phyloP scores from a whole-genome alignment of 2,329 filamentous ascomycete species.

The Aspergillus ruber region DNA sequence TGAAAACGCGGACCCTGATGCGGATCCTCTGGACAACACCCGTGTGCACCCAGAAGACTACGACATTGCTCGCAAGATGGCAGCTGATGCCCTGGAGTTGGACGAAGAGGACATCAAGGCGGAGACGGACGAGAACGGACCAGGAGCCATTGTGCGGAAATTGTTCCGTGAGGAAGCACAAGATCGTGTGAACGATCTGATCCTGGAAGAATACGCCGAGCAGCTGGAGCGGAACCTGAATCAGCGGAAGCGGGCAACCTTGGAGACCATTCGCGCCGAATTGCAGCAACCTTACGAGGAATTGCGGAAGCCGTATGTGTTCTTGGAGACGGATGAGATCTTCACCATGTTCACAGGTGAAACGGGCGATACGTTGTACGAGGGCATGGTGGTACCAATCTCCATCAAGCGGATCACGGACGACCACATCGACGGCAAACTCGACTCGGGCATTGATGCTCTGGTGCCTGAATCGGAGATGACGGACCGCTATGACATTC shows the following conservation, averaged over 20 bases:
- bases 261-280: constrained; percentile 94
- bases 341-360: constrained; percentile 98
- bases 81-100: constrained; percentile 88
- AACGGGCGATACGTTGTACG: constrained; percentile 71
- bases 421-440: constrained; percentile 85
- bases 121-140: constrained; percentile 82
- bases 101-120: constrained; percentile 98
- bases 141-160: constrained; percentile 84
- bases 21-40: constrained; percentile 92
- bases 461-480: constrained; percentile 77
- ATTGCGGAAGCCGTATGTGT: constrained; percentile 70
- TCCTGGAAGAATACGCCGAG: constrained; percentile 93
- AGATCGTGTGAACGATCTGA: constrained; percentile 91
- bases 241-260: constrained; percentile 87
- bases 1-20: constrained; percentile 70
- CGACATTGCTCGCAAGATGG: constrained; percentile 96
- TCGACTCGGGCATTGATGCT: constrained; percentile 92
- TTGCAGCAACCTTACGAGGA: constrained; percentile 92
- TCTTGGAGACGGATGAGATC: constrained; percentile 66
- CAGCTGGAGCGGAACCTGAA: constrained; percentile 90
- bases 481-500: constrained; percentile 60
- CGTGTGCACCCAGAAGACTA: constrained; percentile 98
- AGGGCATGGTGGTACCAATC: constrained; percentile 89
- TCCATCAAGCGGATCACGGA: constrained; percentile 82
- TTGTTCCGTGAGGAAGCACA: constrained; percentile 92